phyloP scores from a whole-genome alignment of 495 filamentous ascomycete species.

The Viridothelium virens region DNA sequence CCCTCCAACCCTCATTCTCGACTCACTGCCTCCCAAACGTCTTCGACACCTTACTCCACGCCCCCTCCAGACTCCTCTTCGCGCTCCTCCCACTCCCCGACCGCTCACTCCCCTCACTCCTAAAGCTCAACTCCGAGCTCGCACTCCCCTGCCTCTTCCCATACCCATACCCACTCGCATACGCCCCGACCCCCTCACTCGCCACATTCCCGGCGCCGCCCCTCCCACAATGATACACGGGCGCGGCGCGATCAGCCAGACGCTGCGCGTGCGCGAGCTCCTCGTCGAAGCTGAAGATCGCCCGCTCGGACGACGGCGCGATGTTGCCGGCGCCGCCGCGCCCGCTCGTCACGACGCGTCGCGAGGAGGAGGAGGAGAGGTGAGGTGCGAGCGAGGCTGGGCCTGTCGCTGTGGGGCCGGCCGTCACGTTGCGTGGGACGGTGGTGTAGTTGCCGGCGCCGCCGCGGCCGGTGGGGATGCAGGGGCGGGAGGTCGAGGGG shows the following conservation, averaged over 20 bases:
- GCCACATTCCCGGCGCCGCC: conserved; percentile 83
- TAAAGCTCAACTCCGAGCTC: conserved; percentile 15
- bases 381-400: conserved; percentile 45
- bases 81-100: not conserved
- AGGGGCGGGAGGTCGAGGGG: conserved; percentile 60
- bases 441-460: conserved; percentile 74
- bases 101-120: not conserved
- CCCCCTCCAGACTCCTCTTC: conserved; percentile 19
- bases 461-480: conserved; percentile 71
- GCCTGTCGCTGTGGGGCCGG: conserved; percentile 47
- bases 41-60: conserved; percentile 19
- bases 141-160: not conserved
- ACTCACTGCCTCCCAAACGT: conserved; percentile 17
- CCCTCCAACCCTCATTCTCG: not conserved
- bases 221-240: conserved; percentile 74
- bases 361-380: conserved; percentile 53
- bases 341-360: conserved; percentile 36
- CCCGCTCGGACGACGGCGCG: conserved; percentile 55
- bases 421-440: conserved; percentile 54
- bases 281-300: conserved; percentile 86
- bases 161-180: not conserved
- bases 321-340: conserved; percentile 89
- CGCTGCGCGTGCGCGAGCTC: conserved; percentile 66
- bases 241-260: conserved; percentile 47
- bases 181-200: conserved; percentile 22